These are phyloP conservation scores for Oidiodendron maius DNA, from an alignment of 495 filamentous ascomycete genomes.

Conservation along the genomic window DNA sequence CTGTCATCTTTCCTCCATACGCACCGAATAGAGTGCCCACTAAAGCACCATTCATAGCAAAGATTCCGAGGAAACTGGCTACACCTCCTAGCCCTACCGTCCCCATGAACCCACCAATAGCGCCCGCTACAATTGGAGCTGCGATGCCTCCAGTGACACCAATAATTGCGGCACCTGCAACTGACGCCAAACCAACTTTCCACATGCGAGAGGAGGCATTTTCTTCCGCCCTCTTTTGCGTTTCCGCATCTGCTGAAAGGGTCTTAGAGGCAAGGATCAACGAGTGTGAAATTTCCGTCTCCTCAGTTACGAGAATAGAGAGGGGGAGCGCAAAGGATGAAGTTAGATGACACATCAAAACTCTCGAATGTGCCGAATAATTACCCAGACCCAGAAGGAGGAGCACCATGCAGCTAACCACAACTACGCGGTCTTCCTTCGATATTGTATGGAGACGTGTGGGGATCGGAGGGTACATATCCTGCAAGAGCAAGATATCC, in stretches of 20 bases:
- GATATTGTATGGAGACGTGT: conserved; percentile 37
- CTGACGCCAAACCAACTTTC: conserved; percentile 72
- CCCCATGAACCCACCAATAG: conserved; percentile 79
- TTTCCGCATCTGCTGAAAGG: conserved; percentile 61
- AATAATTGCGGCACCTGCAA: conserved; percentile 65
- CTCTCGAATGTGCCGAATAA: conserved; percentile 70
- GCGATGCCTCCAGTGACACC: conserved; percentile 73
- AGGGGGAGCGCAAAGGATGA: conserved; percentile 61
- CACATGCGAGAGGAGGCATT: conserved; percentile 58
- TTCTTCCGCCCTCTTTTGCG: conserved; percentile 60
- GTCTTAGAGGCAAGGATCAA: conserved; percentile 66
- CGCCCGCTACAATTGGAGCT: conserved; percentile 74
- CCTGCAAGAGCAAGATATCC: conserved; percentile 26
- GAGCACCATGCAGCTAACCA: conserved; percentile 59
- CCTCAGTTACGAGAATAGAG: conserved; percentile 59
- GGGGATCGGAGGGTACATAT: conserved; percentile 36
- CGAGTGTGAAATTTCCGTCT: conserved; percentile 64
- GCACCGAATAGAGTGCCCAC: conserved; percentile 85
- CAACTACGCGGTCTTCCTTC: conserved; percentile 37
- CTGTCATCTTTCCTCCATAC: conserved; percentile 80
- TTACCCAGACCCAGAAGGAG: conserved; percentile 73
- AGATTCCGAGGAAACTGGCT: conserved; percentile 67
- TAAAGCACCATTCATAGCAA: conserved; percentile 69
- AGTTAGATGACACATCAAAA: conserved; percentile 64
- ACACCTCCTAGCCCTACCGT: conserved; percentile 65